These are phyloP conservation scores for Casuarina equisetifolia DNA, from an alignment of 306 rosid genomes.

Conservation along the genomic window DNA sequence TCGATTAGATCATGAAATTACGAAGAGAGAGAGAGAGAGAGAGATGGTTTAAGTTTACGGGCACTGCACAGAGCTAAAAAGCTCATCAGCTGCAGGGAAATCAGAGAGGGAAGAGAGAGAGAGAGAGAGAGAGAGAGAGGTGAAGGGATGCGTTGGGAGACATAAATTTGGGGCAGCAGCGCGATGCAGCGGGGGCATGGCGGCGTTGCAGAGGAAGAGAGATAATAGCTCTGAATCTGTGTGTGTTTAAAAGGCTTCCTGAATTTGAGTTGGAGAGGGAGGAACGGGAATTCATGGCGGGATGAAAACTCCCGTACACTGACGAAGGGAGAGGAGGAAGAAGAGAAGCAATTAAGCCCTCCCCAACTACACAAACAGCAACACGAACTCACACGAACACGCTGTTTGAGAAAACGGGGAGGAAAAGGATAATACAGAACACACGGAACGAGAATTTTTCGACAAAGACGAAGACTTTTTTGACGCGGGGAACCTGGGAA, in stretches of 20 bases:
- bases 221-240: slow-evolving; percentile 36
- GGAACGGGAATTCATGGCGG: slow-evolving; percentile 31
- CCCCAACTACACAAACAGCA: slow-evolving; percentile 22
- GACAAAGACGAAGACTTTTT: background rate
- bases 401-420: background rate
- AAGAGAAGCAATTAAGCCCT: slow-evolving; percentile 28
- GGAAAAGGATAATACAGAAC: background rate
- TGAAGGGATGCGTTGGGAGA: slow-evolving; percentile 16
- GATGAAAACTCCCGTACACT: slow-evolving; percentile 46
- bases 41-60: slow-evolving; percentile 18
- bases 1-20: slow-evolving; percentile 46
- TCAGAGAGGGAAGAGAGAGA: slow-evolving; percentile 29
- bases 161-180: slow-evolving; percentile 50
- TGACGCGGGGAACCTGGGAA: background rate
- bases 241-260: slow-evolving; percentile 44
- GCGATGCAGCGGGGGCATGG: slow-evolving; percentile 61
- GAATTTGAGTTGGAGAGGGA: slow-evolving; percentile 7
- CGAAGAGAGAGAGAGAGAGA: slow-evolving; percentile 20
- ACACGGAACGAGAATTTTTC: background rate
- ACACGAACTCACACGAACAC: slow-evolving; percentile 6
- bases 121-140: slow-evolving; percentile 11
- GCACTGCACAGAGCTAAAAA: slow-evolving; percentile 30
- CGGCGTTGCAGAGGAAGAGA: slow-evolving; percentile 73
- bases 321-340: background rate
- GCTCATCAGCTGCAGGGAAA: slow-evolving; percentile 30